These are phyloP conservation scores for Plasmodium falciparum DNA, from an alignment of 169 alveolate genomes.

Conservation along the genomic window DNA sequence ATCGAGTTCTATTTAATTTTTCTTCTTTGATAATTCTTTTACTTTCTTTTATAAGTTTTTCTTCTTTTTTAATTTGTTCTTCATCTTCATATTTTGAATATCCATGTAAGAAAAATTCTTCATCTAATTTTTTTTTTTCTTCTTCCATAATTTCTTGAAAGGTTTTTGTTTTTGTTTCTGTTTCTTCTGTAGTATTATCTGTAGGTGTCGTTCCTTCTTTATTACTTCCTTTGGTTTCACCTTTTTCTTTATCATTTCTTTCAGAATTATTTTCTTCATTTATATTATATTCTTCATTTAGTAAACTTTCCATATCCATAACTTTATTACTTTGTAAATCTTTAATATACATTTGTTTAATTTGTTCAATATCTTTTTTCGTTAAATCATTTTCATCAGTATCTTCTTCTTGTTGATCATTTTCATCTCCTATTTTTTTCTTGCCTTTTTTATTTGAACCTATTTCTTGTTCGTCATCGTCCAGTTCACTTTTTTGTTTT, in stretches of 20 bases:
- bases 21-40: conserved; percentile 58
- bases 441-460: background rate
- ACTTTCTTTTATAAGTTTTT: conserved; percentile 53
- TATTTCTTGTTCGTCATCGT: background rate
- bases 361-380: conserved; percentile 32
- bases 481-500: background rate
- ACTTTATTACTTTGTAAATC: conserved; percentile 56
- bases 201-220: background rate
- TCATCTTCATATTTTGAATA: conserved; percentile 71
- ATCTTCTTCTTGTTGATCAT: conserved; percentile 5
- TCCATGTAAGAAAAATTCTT: conserved; percentile 70
- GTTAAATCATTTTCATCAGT: conserved; percentile 11
- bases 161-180: conserved; percentile 25
- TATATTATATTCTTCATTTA: background rate
- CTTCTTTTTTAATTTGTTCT: conserved; percentile 69
- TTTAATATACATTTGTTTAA: conserved; percentile 68
- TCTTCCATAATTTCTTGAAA: conserved; percentile 68
- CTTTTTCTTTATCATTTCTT: background rate
- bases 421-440: background rate
- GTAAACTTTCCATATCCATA: conserved; percentile 38
- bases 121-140: conserved; percentile 75
- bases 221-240: background rate
- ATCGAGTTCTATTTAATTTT: conserved; percentile 10
- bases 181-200: background rate
- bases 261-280: background rate